Evolutionary conservation across 2,329 filamentous ascomycete species (phyloP), one percentile per base, ranked within the genome.

Genomic region (Hypoxylon sp.): DNA sequence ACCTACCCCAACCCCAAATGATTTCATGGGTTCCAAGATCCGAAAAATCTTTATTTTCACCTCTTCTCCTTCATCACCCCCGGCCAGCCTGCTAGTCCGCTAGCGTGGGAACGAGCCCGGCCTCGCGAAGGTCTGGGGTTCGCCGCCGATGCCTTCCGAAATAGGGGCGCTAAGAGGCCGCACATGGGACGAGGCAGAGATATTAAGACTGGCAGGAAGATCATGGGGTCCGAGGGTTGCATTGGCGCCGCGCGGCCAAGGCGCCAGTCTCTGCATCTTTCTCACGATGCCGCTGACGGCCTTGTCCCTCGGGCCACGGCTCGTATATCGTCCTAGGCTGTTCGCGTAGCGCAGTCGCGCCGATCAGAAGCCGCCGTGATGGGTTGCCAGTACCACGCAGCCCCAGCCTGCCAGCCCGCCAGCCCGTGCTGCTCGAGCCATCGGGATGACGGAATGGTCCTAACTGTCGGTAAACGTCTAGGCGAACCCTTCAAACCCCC

Each of bases 171-270:
- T 52, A 52, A 35, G 48, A 41, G 47, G 42, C 15, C 55, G 54
- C 66, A 64, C 62, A 65, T 64, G 64, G 67, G 63, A 31, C 61
- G 45, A 54, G 57, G n/a, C n/a, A 55, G 64, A 52, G 55, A 33
- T 26, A 37, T 41, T 40, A n/a, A n/a, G n/a, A n/a, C 41, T 51
- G 23, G 41, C 48, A 54, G 43, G 42, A 50, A 62, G 59, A 67
- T 68, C 67, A 70, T 65, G 67, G 57, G 67, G 59, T 62, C 62
- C 47, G 47, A 49, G 57, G 43, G 63, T 65, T 60, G 53, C 61
- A 67, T 60, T 48, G 50, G 53, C 45, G 54, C 38, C 55, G 61
- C 60, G 45, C 49, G 48, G 55, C 48, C 50, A 51, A 53, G 53
- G 33, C 48, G 45, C 9, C n/a, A n/a, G n/a, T n/a, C n/a, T n/a